Evolutionary conservation across 2,329 filamentous ascomycete genomes (phyloP).

Genomic region (Falciphora oryzae): DNA sequence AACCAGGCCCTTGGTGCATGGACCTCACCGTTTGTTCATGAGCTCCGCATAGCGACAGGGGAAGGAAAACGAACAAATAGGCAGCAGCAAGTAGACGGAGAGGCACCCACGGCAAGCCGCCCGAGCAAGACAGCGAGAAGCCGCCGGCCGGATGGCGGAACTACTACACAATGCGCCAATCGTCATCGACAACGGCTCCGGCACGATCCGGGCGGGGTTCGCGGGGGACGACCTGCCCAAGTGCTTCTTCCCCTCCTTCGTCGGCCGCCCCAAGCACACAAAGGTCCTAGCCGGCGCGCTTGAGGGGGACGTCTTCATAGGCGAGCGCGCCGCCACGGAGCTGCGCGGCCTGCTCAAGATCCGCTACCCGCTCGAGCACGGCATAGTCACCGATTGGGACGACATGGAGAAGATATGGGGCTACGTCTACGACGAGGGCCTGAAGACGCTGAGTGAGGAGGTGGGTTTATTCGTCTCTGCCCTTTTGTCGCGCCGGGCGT

Average conservation of each 20-base stretch:
- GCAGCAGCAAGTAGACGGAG: background rate
- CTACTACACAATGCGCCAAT: conserved; percentile 93
- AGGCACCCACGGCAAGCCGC: background rate
- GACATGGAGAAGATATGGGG: conserved; percentile 99
- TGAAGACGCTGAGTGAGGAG: conserved; percentile 97
- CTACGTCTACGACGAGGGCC: conserved; percentile 89
- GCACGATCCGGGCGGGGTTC: conserved; percentile 94
- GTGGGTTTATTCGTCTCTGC: conserved; percentile 38
- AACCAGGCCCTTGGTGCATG: background rate
- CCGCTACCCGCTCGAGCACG: conserved; percentile 90
- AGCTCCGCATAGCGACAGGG: background rate
- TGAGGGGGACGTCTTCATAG: conserved; percentile 96
- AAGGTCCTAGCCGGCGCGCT: conserved; percentile 93
- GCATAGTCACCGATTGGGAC: conserved; percentile 98
- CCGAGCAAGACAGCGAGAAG: background rate
- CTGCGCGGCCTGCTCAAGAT: conserved; percentile 92
- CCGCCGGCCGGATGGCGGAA: conserved; percentile 42
- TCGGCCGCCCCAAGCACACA: conserved; percentile 91
- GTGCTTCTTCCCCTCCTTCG: conserved; percentile 96
- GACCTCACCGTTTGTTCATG: background rate
- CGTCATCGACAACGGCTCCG: conserved; percentile 97
- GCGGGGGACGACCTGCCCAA: conserved; percentile 94
- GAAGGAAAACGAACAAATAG: background rate
- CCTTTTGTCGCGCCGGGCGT: too few relatives aligned
- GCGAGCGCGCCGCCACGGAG: conserved; percentile 80